phyloP scores from a whole-genome alignment of 2,329 filamentous ascomycete species.

The Clonostachys chloroleuca region DNA sequence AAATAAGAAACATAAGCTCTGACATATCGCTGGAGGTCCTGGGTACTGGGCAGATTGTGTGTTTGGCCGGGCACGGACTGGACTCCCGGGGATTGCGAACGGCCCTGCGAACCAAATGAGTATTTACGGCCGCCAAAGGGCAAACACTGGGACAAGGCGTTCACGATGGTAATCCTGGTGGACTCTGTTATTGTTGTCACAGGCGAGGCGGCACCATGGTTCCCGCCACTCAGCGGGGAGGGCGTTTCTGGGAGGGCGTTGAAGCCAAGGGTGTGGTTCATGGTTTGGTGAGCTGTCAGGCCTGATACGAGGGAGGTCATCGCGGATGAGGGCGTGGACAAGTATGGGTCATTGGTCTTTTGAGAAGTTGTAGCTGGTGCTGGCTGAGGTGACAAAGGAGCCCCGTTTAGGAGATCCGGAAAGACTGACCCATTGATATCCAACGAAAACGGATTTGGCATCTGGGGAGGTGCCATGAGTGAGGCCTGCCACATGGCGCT shows the following conservation, averaged over 20 bases:
- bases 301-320: conserved; percentile 72
- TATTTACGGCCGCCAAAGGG: conserved; percentile 60
- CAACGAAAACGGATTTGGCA: conserved; percentile 67
- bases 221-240: conserved; percentile 64
- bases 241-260: conserved; percentile 66
- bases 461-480: conserved; percentile 64
- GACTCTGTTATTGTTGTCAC: conserved; percentile 62
- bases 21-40: conserved; percentile 86
- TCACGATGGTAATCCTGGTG: conserved; percentile 57
- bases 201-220: conserved; percentile 47
- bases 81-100: conserved; percentile 49
- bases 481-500: conserved; percentile 66
- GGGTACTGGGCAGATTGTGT: conserved; percentile 69
- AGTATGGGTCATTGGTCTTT: conserved; percentile 68
- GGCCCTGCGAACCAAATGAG: conserved; percentile 51
- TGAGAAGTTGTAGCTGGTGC: conserved; percentile 44
- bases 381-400: conserved; percentile 74
- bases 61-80: conserved; percentile 42
- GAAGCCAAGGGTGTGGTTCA: conserved; percentile 64
- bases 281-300: conserved; percentile 48
- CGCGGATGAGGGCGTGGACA: conserved; percentile 71
- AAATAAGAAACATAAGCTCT: conserved; percentile 88
- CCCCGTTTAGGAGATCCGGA: conserved; percentile 68
- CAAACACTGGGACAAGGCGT: conserved; percentile 52
- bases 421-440: conserved; percentile 73